Base-by-base conservation (phyloP, 768 basidiomycete species). In the Suillus weaverae region DNA sequence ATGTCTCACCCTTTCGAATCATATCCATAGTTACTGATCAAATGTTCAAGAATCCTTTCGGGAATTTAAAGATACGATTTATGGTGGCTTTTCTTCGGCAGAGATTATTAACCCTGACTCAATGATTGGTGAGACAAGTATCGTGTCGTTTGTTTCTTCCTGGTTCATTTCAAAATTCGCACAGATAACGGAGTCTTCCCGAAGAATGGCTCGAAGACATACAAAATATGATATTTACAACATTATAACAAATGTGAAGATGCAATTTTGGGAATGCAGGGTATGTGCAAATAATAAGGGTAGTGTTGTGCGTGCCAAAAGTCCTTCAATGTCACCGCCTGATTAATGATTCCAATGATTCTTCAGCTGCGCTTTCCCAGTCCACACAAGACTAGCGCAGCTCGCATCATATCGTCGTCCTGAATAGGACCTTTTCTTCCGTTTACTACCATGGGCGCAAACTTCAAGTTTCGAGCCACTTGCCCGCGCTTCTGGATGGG, bases 401-500 rank as follows among this genome's bases (percentile, higher is more conserved):
- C 89, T 66, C 84, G 84, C 85, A 91, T 88, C 76, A 86, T 85
- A 63, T 89, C 89, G 39, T 88, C 85, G 72, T 89, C 86, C 53
- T 83, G 81, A 71, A 65, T 67, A 8, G 8, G 64, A 30, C 65
- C 66, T 65, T 75, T 71, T 32, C 22, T 71, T 32, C 30, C 56
- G 0, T 18, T 60, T 51, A 13, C 41, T 38, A 7, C 62, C 13
- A n/a, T 22, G 9, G 59, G 54, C 26, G 20, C 44, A 35, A 41
- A 30, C 33, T 55, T 35, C 35, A 39, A 8, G 22, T 51, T 18
- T 64, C 63, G 64, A 39, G 60, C 36, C 65, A 26, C 44, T 60
- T 59, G n/a, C 26, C 9, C 48, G 35, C 33, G 46, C 53, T 46
- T 51, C 38, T 39, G 33, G 44, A 22, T 20, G 60, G 61, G 35